A percentile compares a stretch with the other conserved stretches of the same genome.
Conservation (phyloP, 768 basidiomycete species). For the Mrakia blollopis region DNA sequence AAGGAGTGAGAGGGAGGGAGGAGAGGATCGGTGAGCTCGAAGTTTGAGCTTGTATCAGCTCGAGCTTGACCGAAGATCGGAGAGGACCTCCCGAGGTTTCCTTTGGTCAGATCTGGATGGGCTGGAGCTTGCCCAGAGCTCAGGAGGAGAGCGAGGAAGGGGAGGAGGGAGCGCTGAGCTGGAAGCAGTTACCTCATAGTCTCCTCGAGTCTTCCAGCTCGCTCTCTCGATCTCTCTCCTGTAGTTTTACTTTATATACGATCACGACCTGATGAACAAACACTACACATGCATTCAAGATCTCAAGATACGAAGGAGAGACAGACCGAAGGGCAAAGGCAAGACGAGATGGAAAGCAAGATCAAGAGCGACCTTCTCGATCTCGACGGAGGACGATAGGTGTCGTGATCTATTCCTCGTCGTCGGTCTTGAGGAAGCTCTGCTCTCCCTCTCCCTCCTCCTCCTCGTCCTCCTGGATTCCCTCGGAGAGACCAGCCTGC, state of each 20-base stretch:
- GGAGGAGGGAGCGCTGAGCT: background rate
- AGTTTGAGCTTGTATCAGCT: too few relatives aligned
- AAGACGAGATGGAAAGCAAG: too few relatives aligned
- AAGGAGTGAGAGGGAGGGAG: background rate
- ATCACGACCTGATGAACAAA: background rate
- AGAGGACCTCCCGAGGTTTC: too few relatives aligned
- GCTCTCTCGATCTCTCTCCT: background rate
- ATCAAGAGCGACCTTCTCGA: too few relatives aligned
- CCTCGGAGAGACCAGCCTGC: constrained; percentile 14
- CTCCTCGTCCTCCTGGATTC: constrained; percentile 11
- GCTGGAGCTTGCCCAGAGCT: too few relatives aligned
- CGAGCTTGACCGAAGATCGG: too few relatives aligned
- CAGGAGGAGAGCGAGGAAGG: background rate
- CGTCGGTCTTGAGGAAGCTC: constrained; percentile 14
- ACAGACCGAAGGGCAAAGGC: too few relatives aligned
- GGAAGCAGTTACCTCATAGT: background rate
- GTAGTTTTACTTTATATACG: background rate
- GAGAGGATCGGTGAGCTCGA: background rate
- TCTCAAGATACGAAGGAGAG: too few relatives aligned
- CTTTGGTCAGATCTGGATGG: too few relatives aligned
- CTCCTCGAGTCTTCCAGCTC: background rate
- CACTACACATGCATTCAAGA: too few relatives aligned
- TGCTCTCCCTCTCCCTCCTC: constrained; percentile 19
- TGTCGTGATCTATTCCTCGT: background rate
- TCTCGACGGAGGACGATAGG: background rate